Evolutionary conservation across 805 yeast genomes (phyloP), one percentile per base, ranked within the genome.

Genomic region (Millerago galiae): DNA sequence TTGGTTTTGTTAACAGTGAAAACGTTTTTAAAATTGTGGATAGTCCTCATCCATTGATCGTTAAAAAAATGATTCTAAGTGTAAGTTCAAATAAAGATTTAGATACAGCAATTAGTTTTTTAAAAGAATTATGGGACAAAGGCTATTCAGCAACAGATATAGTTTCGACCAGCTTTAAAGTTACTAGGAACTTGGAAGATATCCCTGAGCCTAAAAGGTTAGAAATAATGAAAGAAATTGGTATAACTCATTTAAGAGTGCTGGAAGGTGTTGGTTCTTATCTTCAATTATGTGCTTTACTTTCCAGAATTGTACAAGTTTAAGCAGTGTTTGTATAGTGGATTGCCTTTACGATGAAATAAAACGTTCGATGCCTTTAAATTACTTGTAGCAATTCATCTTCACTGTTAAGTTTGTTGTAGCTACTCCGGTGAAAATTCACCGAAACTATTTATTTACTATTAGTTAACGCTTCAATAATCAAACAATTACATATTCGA

Each of bases 1-100:
- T 90, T 65, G 90, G 84, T 3, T 72, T 85, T 42, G 96, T 93
- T n/a, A 85, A 79, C 56, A 88, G 88, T 37, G 88, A 85, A 33
- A 91, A 90, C 55, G 99, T 93, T 14, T 93, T 89, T 72, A 87
- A 84, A 59, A 86, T 93, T 45, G 98, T 93, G 3, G 99, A 93
- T 60, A 83, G 89, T 41, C 99, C 99, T 3, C 98, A 93, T 64
- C 99, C 99, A 0, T 62, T 89, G 38, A 79, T 86, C 5, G 82
- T 93, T 31, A 78, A 78, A 52, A 79, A 79, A 52, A 81, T 84
- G 80, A 64, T 85, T 32, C 60, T 84, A 39, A 62, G 68, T 29
- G 70, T 74, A 1, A 67, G 72, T 4, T 52, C 51, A 12, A 55
- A 56, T 16, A 61, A 68, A 14, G 65, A 74, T 14, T 72, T 88